Evolutionary conservation across 371 early-diverging fungal species (phyloP).

Genomic region (Phascolomyces articulosus): DNA sequence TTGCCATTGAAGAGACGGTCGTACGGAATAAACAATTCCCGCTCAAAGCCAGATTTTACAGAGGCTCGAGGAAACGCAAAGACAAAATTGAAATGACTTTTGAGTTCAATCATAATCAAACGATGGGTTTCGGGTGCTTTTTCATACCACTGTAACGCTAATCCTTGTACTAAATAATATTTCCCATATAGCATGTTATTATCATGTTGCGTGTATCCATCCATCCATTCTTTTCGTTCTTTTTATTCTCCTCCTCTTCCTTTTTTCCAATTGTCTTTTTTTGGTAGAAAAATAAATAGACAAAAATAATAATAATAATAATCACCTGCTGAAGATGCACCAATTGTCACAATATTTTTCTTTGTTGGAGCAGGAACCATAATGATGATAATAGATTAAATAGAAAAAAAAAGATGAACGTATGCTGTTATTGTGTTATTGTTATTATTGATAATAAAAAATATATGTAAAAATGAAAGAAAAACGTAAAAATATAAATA

Average conservation of each 20-base stretch:
- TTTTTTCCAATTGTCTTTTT: no score
- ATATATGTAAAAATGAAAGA: background rate
- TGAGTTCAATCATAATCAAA: slow-evolving; percentile 61
- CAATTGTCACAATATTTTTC: slow-evolving; percentile 11
- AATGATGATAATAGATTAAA: background rate
- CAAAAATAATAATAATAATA: background rate
- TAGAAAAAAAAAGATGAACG: background rate
- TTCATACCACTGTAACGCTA: slow-evolving; percentile 4
- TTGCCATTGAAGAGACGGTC: slow-evolving; percentile 45
- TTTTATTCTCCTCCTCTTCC: no score
- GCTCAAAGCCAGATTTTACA: slow-evolving; percentile 62
- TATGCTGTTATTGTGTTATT: background rate
- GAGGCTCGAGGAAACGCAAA: slow-evolving; percentile 68
- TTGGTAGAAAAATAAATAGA: no score
- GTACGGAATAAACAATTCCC: slow-evolving; percentile 65
- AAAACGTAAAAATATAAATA: background rate
- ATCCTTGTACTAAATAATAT: slow-evolving; percentile 2
- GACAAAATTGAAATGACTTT: slow-evolving; percentile 63
- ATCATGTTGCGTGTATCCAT: no score
- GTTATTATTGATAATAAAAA: no score
- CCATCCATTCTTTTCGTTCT: no score
- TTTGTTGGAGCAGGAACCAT: slow-evolving; percentile 13
- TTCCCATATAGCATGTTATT: no score
- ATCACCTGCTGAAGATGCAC: slow-evolving; percentile 14
- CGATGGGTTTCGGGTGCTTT: slow-evolving; percentile 28